These are phyloP conservation scores for Teunomyces lycoperdinae DNA, from an alignment of 805 yeast species.

Conservation along the genomic window DNA sequence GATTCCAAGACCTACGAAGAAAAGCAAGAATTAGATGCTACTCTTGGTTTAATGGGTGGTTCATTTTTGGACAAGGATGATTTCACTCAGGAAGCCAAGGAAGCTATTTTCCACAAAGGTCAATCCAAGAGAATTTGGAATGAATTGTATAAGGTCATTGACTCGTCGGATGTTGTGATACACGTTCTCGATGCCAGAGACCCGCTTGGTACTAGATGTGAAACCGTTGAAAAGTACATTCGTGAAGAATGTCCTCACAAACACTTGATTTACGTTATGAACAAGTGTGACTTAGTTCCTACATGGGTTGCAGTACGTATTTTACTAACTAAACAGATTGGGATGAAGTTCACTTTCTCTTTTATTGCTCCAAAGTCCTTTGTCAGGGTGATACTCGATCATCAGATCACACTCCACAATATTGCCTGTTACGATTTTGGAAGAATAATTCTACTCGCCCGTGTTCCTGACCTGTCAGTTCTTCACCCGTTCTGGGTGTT, in stretches of 20 bases:
- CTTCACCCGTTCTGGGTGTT: constrained; percentile 35
- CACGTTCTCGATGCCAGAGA: constrained; percentile 97
- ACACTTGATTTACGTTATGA: constrained; percentile 89
- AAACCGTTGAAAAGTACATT: constrained; percentile 87
- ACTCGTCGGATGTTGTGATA: constrained; percentile 94
- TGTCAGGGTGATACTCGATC: constrained; percentile 67
- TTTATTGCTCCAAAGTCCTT: constrained; percentile 67
- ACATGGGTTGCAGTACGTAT: constrained; percentile 99
- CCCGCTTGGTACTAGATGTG: constrained; percentile 95
- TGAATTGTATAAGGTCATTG: constrained; percentile 93
- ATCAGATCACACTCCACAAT: constrained; percentile 29
- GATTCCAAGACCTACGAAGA: constrained; percentile 66
- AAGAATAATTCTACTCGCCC: constrained; percentile 66
- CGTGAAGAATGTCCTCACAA: constrained; percentile 94
- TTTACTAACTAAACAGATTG: constrained; percentile 4
- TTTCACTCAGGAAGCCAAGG: constrained; percentile 87
- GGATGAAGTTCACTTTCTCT: constrained; percentile 7
- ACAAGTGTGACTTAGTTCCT: constrained; percentile 97
- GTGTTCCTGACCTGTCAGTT: constrained; percentile 38
- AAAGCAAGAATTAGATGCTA: constrained; percentile 69
- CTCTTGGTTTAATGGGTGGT: constrained; percentile 79
- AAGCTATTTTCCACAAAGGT: constrained; percentile 93
- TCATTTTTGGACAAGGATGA: constrained; percentile 63
- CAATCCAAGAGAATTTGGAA: constrained; percentile 99
- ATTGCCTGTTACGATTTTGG: constrained; percentile 98